Evolutionary conservation across 192 early-diverging fungal species (phyloP), one percentile per base, ranked within the genome.

Genomic region (Backusella psychrophila): DNA sequence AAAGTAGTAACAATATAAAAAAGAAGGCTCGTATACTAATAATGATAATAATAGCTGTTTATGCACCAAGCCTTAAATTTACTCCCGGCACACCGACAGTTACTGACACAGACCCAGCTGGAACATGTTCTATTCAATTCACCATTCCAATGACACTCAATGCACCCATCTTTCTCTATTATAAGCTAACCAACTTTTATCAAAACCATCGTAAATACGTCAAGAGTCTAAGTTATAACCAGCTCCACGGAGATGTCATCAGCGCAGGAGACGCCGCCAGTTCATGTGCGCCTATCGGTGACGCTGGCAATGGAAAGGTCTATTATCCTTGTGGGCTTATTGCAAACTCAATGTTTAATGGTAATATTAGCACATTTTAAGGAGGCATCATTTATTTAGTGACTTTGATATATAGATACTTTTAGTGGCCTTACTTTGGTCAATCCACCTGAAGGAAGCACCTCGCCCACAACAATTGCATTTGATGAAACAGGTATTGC

Each of bases 181-280:
- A 98, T 78, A 86, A 93, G 63, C 90, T 99, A 69, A 97, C 97
- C 38, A 96, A 97, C 83, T 99, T 99, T 84, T 99, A 97, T 83
- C 98, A 99, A 82, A 99, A 99, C 87, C 96, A 99, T 76, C 90
- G 98, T 49, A 90, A 93, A 69, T 99, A 99, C 78, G 94, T 98
- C 29, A 96, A 97, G 81, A 93, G 91, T 81, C 90, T 94, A 78
- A 91, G 94, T 79, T 81, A 89, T 35, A 89, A 91, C 69, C 97
- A 99, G 79, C 89, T 98, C 8, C 84, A 87, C 36, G 96, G 96
- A 34, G 87, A 86, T 42, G 76, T 70, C 11, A 79, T 92, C 23
- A 36, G 80, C 17, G 80, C 73, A 0, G 59, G 75, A 9, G 84
- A 87, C 2, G 82, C 83, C 33, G 80, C 81, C 42, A 82, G 69